A percentile compares a stretch with the other conserved stretches of the same genome.
These are phyloP conservation scores for Talaromyces sp. DNA, from an alignment of 2,329 filamentous ascomycete species.

Conservation along the genomic window DNA sequence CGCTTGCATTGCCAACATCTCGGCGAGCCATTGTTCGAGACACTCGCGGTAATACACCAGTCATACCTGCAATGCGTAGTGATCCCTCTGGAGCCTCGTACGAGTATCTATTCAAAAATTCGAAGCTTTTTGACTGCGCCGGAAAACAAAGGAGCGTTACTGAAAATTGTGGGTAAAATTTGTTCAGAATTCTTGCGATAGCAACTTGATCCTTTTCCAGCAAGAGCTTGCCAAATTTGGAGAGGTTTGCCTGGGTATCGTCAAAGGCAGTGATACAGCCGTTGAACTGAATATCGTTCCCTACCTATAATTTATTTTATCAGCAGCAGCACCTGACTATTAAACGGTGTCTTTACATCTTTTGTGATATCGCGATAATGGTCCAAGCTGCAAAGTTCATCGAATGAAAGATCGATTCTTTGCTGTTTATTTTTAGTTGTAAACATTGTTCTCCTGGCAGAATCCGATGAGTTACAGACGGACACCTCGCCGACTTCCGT, in stretches of 20 bases:
- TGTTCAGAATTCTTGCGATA: conserved; percentile 19
- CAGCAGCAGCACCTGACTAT: neutral
- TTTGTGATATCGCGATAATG: conserved; percentile 23
- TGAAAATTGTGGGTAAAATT: neutral
- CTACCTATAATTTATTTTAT: conserved; percentile 3
- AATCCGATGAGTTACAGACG: conserved; percentile 20
- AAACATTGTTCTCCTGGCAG: conserved; percentile 15
- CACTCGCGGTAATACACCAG: neutral
- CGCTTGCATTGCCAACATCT: neutral
- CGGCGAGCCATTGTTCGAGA: neutral
- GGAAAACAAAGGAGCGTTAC: conserved; percentile 25
- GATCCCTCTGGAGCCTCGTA: neutral
- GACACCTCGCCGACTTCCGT: conserved; percentile 24
- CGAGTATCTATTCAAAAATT: conserved; percentile 16
- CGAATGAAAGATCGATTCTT: conserved; percentile 27
- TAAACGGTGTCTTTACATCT: conserved; percentile 16
- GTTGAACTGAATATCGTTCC: conserved; percentile 17
- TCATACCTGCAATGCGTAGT: conserved; percentile 4
- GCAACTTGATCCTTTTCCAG: conserved; percentile 21
- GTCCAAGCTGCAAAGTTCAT: conserved; percentile 23
- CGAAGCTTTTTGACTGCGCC: conserved; percentile 18
- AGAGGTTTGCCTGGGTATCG: conserved; percentile 24
- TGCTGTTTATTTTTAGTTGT: conserved; percentile 13
- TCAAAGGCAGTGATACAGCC: conserved; percentile 30
- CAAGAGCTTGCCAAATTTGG: conserved; percentile 22